Percentiles rank a stretch among this genome's conserved stretches.
Conservation (phyloP, 2,329 filamentous ascomycete species). For the Diaporthe ampelina region DNA sequence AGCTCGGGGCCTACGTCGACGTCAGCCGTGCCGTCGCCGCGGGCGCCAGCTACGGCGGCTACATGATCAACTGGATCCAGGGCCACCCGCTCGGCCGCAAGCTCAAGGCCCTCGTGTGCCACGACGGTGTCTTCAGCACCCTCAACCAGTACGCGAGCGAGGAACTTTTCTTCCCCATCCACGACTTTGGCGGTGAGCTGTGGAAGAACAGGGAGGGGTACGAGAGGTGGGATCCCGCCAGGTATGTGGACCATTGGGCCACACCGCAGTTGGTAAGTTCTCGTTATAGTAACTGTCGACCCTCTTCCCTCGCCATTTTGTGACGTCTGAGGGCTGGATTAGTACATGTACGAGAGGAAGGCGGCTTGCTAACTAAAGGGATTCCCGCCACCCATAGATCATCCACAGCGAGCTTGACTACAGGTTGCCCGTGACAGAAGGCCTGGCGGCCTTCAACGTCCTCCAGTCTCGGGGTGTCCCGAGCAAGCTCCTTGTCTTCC, state of each 20-base stretch:
- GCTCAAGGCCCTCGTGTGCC: constrained; percentile 90
- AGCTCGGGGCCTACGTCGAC: constrained; percentile 77
- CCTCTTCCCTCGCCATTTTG: too few relatives aligned
- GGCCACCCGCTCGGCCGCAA: constrained; percentile 85
- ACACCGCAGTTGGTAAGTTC: constrained; percentile 84
- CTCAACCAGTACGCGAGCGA: constrained; percentile 75
- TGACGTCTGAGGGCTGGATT: neutral
- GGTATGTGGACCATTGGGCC: constrained; percentile 77
- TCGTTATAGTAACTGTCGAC: too few relatives aligned
- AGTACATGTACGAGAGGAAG: neutral
- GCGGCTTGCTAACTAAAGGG: neutral
- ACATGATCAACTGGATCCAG: constrained; percentile 93
- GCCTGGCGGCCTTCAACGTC: constrained; percentile 79
- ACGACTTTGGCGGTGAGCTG: constrained; percentile 74
- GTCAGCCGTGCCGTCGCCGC: constrained; percentile 78
- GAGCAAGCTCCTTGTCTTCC: constrained; percentile 79
- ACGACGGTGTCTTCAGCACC: constrained; percentile 87
- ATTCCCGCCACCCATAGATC: constrained; percentile 53
- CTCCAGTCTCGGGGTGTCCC: constrained; percentile 77
- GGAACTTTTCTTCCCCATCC: constrained; percentile 79
- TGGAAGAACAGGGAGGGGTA: constrained; percentile 75
- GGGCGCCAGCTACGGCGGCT: constrained; percentile 82
- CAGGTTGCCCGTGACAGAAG: constrained; percentile 62
- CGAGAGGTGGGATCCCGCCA: constrained; percentile 78
- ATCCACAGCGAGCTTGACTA: constrained; percentile 81